Conservation (phyloP, 805 yeast genomes). For the Schwanniomyces vanrijiae region DNA sequence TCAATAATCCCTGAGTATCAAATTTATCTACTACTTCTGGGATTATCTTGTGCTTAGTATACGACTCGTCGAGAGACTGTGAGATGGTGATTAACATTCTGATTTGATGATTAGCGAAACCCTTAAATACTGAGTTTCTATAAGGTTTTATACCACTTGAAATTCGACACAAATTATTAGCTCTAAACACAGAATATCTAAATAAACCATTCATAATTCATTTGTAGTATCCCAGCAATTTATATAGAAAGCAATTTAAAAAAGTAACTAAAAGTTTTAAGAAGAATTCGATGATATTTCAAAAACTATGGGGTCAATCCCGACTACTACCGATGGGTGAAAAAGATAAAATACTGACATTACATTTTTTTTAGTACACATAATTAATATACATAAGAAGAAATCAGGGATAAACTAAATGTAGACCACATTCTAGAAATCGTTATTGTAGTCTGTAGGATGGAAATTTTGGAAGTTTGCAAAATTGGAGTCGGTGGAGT, state of each 20-base stretch:
- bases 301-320: neutral
- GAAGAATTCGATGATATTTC: neutral
- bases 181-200: slow-evolving; percentile 4
- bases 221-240: neutral
- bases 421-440: neutral
- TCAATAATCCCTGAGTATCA: slow-evolving; percentile 54
- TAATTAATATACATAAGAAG: neutral
- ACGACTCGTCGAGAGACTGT: slow-evolving; percentile 53
- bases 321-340: slow-evolving; percentile 1
- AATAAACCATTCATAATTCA: slow-evolving; percentile 6
- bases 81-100: slow-evolving; percentile 53
- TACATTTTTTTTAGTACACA: neutral
- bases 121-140: slow-evolving; percentile 1
- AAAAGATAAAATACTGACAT: neutral
- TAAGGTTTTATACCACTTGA: slow-evolving; percentile 2
- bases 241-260: slow-evolving; percentile 2
- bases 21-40: slow-evolving; percentile 55
- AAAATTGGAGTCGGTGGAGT: slow-evolving; percentile 3
- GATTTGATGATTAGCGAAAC: slow-evolving; percentile 7
- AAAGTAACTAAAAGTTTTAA: neutral
- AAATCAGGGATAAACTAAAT: neutral
- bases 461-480: slow-evolving; percentile 6
- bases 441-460: slow-evolving; percentile 5
- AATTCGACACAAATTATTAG: slow-evolving; percentile 1
- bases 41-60: slow-evolving; percentile 46